These are phyloP conservation scores for Metarhizium anisopliae DNA, from an alignment of 2,329 filamentous ascomycete genomes.

Conservation along the genomic window DNA sequence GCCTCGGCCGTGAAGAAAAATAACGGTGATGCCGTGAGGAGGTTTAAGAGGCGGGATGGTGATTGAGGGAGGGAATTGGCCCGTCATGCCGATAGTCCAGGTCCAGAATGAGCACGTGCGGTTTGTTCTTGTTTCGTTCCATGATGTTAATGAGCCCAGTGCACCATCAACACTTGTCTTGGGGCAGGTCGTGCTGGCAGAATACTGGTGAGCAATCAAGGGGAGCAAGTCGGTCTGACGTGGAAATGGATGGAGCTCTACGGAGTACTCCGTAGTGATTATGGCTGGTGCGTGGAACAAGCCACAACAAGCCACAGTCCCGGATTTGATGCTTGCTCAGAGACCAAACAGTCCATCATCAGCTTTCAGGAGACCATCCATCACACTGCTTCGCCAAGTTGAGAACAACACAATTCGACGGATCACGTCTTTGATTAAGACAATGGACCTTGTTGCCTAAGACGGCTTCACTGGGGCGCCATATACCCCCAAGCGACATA, in stretches of 20 bases:
- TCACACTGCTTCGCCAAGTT: neutral
- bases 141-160: neutral
- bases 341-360: neutral
- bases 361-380: neutral
- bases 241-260: no score
- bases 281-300: neutral
- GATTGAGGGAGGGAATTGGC: constrained; percentile 15
- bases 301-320: no score
- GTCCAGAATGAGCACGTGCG: neutral
- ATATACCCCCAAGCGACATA: neutral
- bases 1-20: constrained; percentile 43
- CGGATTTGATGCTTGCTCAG: neutral
- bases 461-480: no score
- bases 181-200: neutral
- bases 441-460: neutral
- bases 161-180: neutral
- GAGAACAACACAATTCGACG: neutral
- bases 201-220: no score
- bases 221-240: no score
- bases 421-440: neutral
- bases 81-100: neutral
- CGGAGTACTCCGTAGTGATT: no score
- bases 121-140: neutral
- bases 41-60: constrained; percentile 13
- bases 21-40: constrained; percentile 33